A percentile compares a stretch with the other conserved stretches of the same genome.
These are phyloP conservation scores for Populus trichocarpa DNA, from an alignment of 441 rosid genomes.

Conservation along the genomic window DNA sequence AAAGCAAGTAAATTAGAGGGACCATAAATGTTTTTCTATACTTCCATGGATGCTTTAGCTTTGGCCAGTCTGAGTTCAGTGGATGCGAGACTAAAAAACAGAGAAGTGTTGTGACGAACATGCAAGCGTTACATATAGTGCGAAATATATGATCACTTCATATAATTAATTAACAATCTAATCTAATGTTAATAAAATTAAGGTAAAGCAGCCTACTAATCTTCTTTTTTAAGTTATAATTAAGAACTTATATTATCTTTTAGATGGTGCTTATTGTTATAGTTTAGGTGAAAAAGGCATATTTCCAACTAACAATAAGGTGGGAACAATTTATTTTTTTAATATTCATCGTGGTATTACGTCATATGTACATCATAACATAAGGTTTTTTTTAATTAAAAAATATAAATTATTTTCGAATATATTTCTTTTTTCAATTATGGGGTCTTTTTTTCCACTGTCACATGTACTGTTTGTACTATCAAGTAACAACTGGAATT, in stretches of 20 bases:
- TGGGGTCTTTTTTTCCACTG: background rate
- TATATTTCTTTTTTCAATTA: too few species aligned
- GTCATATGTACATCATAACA: background rate
- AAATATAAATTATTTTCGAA: background rate
- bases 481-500: background rate
- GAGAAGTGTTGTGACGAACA: background rate
- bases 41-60: background rate
- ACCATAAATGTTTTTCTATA: background rate
- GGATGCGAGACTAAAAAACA: background rate
- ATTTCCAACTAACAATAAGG: background rate
- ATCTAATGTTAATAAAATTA: background rate
- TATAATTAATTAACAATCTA: background rate
- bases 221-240: background rate
- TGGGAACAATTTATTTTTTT: background rate
- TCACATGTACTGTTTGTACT: background rate
- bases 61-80: background rate
- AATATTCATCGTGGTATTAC: background rate
- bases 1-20: background rate
- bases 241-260: background rate
- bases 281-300: background rate
- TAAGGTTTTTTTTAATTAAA: background rate
- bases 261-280: background rate
- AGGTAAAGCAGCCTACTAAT: background rate
- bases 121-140: background rate
- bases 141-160: background rate